These are phyloP conservation scores for Candida neerlandica DNA, from an alignment of 1,139 yeast genomes.

Conservation along the genomic window DNA sequence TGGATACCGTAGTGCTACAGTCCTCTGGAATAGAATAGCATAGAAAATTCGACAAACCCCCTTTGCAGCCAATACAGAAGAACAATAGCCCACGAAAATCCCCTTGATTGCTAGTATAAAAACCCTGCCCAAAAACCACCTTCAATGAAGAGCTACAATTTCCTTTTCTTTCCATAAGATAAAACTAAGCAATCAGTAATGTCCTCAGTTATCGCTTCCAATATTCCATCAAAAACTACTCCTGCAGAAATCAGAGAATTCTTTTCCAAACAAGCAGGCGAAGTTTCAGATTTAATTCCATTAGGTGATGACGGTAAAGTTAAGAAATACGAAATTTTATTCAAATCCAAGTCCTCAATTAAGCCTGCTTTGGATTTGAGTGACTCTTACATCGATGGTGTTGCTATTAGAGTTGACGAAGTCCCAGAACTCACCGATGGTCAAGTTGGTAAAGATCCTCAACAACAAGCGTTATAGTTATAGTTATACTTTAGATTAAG, in stretches of 20 bases:
- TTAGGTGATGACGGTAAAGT: conserved; percentile 20
- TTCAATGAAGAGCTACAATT: neutral
- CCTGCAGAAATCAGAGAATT: conserved; percentile 63
- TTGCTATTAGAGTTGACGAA: conserved; percentile 52
- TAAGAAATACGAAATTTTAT: conserved; percentile 51
- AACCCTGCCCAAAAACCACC: neutral
- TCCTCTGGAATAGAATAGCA: neutral
- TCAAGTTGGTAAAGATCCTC: conserved; percentile 7
- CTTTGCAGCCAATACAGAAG: neutral
- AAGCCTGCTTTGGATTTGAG: conserved; percentile 70
- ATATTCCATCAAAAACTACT: conserved; percentile 56
- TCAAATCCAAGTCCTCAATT: conserved; percentile 62
- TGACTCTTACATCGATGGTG: conserved; percentile 73
- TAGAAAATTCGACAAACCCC: neutral
- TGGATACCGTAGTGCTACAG: neutral
- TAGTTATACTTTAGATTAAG: conserved; percentile 5
- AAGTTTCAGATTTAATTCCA: conserved; percentile 32
- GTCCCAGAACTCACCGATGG: conserved; percentile 22
- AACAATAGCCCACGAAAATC: too few relatives aligned
- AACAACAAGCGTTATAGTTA: conserved; percentile 28
- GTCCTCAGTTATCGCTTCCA: conserved; percentile 56
- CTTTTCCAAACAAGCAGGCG: conserved; percentile 70
- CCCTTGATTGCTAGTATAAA: neutral
- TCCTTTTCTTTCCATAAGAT: neutral
- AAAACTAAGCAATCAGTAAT: conserved; percentile 16